Base-by-base conservation (phyloP, 176 grass and related monocot species). In the Themeda triandra region DNA sequence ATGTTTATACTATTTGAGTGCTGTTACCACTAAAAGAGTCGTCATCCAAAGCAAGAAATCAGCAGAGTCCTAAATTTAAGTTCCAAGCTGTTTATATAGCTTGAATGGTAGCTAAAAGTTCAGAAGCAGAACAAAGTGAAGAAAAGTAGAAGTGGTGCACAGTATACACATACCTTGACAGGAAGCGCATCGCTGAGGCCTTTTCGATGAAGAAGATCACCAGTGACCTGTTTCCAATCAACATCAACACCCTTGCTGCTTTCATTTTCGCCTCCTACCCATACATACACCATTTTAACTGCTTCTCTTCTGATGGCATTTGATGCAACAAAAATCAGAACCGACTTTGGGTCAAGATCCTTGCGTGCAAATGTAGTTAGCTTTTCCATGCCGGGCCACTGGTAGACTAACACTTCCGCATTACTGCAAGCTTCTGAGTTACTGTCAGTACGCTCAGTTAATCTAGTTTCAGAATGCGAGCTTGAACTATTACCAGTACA, bases 371-470 rank as follows among this genome's bases (percentile, higher is more conserved):
- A 91, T 64, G 76, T 82, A 73, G 67, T 84, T 71, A 96, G 71
- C 69, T 94, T 90, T 82, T 94, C 97, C 93, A 89, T 92, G 83
- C 75, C 81, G 59, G 97, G 91, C 97, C 97, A 99, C 10, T 44
- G 85, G 88, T 96, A 94, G 8, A 92, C 91, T 83, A 87, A 56
- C 19, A 77, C 76, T 70, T 63, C 85, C 48, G 33, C 4, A 1
- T 76, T 63, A 60, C 42, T 71, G 48, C 58, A 81, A 59, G 18
- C 78, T 83, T 90, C 83, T 42, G 71, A 70, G 53, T 77, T 88
- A 79, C 74, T 35, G 36, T 86, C 83, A 90, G 63, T 53, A 73
- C 10, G 19, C 67, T 84, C 78, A 86, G 12, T 76, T 81, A 79
- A 81, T 75, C 78, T 66, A 63, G 56, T 74, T 36, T 87, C 64